These are phyloP conservation scores for Paxillus ammoniavirescens DNA, from an alignment of 768 basidiomycete species.

Conservation along the genomic window DNA sequence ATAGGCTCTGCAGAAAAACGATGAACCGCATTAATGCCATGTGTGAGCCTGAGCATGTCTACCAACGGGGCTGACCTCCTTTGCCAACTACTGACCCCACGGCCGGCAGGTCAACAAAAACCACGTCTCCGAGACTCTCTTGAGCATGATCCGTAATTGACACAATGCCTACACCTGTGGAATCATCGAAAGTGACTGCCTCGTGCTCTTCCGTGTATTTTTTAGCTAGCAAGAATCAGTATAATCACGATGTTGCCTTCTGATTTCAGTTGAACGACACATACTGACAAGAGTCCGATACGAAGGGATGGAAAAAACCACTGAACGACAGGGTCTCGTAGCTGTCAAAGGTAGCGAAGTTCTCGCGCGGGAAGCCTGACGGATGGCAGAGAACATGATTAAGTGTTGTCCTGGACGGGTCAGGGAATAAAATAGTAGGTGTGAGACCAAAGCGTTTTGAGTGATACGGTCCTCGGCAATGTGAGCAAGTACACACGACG, in stretches of 20 bases:
- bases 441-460: conserved; percentile 6
- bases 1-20: conserved; percentile 56
- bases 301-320: conserved; percentile 3
- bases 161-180: conserved; percentile 73
- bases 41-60: neutral
- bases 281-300: conserved; percentile 27
- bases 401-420: neutral
- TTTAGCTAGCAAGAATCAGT: conserved; percentile 47
- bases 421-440: neutral
- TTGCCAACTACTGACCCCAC: conserved; percentile 59
- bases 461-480: conserved; percentile 1
- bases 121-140: conserved; percentile 89
- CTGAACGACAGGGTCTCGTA: neutral
- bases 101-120: conserved; percentile 88
- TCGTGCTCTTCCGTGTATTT: conserved; percentile 90
- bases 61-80: conserved; percentile 59
- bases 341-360: conserved; percentile 4
- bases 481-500: neutral
- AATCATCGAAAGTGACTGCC: conserved; percentile 74
- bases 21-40: conserved; percentile 6
- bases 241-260: neutral
- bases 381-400: conserved; percentile 19
- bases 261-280: conserved; percentile 1
- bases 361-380: conserved; percentile 14
- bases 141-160: conserved; percentile 93